These are phyloP conservation scores for Aspergillus sp. DNA, from an alignment of 2,329 filamentous ascomycete species.

Conservation along the genomic window DNA sequence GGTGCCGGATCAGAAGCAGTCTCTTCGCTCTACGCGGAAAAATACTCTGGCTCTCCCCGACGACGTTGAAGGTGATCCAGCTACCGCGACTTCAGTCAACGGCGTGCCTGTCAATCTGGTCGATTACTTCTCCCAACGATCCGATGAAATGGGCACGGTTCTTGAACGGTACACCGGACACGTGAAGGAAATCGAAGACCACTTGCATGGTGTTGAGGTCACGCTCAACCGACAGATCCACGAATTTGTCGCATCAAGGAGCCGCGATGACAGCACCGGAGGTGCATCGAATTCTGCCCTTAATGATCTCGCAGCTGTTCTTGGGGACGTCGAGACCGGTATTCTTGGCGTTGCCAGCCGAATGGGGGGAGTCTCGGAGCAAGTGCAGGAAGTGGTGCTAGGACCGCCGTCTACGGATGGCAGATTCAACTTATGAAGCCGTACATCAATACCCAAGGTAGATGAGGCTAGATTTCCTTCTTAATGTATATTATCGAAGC, in stretches of 20 bases:
- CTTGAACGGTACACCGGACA: slow-evolving; percentile 52
- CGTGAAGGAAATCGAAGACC: slow-evolving; percentile 57
- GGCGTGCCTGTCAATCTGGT: slow-evolving; percentile 54
- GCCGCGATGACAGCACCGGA: slow-evolving; percentile 30
- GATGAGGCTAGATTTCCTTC: slow-evolving; percentile 1
- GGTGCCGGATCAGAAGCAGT: slow-evolving; percentile 31
- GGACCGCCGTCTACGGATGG: slow-evolving; percentile 32
- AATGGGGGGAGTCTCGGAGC: slow-evolving; percentile 53
- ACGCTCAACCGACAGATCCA: slow-evolving; percentile 54
- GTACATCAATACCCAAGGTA: not conserved
- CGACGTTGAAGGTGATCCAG: slow-evolving; percentile 33
- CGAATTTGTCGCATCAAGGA: slow-evolving; percentile 40
- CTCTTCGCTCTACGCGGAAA: slow-evolving; percentile 33
- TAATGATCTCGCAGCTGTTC: slow-evolving; percentile 47
- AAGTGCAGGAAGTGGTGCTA: slow-evolving; percentile 49
- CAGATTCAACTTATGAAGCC: slow-evolving; percentile 14
- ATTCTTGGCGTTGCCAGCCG: slow-evolving; percentile 56
- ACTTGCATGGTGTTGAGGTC: slow-evolving; percentile 56
- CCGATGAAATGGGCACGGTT: slow-evolving; percentile 54
- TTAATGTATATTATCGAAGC: slow-evolving; percentile 6
- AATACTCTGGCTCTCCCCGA: slow-evolving; percentile 42
- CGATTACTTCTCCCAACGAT: slow-evolving; percentile 54
- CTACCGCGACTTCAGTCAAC: slow-evolving; percentile 36
- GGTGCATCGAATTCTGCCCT: slow-evolving; percentile 39
- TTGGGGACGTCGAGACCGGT: slow-evolving; percentile 58